A percentile compares a stretch with the other conserved stretches of the same genome.
These are phyloP conservation scores for Pelagophyceae sp. DNA, from an alignment of 352 stramenopile genomes.

Conservation along the genomic window DNA sequence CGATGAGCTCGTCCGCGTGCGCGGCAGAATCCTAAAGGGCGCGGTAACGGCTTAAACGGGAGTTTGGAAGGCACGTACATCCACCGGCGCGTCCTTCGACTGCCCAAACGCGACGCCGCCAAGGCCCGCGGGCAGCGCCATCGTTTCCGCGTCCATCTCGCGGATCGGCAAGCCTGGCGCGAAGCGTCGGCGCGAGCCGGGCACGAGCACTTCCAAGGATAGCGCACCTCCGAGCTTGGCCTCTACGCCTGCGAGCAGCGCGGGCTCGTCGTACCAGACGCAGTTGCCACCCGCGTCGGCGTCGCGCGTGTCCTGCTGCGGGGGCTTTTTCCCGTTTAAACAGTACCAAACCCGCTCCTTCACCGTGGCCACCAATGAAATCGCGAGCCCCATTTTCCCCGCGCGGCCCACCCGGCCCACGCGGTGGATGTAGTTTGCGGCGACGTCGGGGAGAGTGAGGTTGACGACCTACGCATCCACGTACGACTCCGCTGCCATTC, in stretches of 20 bases:
- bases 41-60: no score
- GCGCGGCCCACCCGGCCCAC: conserved; percentile 49
- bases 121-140: neutral
- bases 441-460: conserved; percentile 50
- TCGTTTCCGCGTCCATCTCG: neutral
- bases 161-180: no score
- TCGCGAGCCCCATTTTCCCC: conserved; percentile 45
- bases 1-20: neutral
- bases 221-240: conserved; percentile 18
- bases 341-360: conserved; percentile 49
- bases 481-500: conserved; percentile 7
- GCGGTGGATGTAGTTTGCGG: conserved; percentile 55
- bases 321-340: conserved; percentile 29
- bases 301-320: conserved; percentile 19
- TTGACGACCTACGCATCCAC: conserved; percentile 55
- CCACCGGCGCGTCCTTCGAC: neutral
- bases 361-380: conserved; percentile 41
- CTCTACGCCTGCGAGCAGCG: conserved; percentile 30
- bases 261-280: conserved; percentile 34
- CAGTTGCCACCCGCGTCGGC: conserved; percentile 22
- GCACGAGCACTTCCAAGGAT: no score
- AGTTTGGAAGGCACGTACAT: neutral
- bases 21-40: no score
- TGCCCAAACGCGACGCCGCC: neutral
- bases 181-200: no score